Evolutionary conservation across 2,329 filamentous ascomycete genomes (phyloP), one percentile per base, ranked within the genome.

Genomic region (Fusarium falciforme): DNA sequence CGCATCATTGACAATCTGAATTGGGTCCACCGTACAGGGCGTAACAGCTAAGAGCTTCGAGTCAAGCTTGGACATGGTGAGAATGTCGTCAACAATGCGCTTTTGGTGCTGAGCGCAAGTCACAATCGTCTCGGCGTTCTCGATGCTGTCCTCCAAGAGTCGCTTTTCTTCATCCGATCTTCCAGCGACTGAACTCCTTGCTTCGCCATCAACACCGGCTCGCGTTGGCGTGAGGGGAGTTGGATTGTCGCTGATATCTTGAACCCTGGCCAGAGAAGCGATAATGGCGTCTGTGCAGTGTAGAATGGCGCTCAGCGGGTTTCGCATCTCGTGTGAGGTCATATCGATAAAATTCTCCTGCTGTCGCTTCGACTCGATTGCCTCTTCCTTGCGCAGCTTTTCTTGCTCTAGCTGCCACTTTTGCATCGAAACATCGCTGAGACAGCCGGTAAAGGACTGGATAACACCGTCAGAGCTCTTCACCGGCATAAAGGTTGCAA

Each of bases 321-420:
- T 94, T 29, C 92, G 87, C 89, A 93, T 92, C 78, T 93, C 92
- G 78, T 93, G 92, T 16, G 89, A 90, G 2, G 88, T 89, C 85
- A 94, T 94, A 80, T 94, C 93, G 77, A 95, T 94, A 76, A 95
- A 95, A 72, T 93, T 93, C 76, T 95, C 93, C 78, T 96, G 94
- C 78, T 93, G 92, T 6, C 91, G 84, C 76, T 88, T 89, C 33
- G 87, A 87, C 77, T 90, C 88, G 29, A 90, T 86, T 1, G 89
- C 89, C 66, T 90, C 87, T 49, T 88, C 87, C 78, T 86, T 88
- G 60, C 83, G 84, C 74, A 83, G 80, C 61, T 83, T 86, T 74
- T 87, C 87, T 59, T 83, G 83, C 70, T 85, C 87, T n/a, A 86
- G 80, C 79, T 87, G 87, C 85, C 83, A 88, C 68, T 84, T 87